Evolutionary conservation across 177 flowering plant species (phyloP), one percentile per base, ranked within the genome.

Genomic region (Vitis hybrid): DNA sequence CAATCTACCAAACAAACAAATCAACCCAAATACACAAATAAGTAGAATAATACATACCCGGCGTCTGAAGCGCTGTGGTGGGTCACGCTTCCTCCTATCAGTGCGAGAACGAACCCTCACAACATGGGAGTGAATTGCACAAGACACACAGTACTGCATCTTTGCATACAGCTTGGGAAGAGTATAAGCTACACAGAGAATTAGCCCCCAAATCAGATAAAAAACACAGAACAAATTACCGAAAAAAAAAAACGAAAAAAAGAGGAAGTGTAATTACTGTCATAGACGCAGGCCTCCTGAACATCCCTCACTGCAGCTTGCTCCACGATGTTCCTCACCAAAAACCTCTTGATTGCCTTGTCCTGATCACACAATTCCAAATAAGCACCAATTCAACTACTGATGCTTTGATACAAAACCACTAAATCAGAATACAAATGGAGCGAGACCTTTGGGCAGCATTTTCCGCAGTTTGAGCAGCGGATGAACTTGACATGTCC

Each of bases 391-490:
- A 32, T 32, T 32, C 40, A 32, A 32, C 6, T 32, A 32, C 40
- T 32, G 40, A 32, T 32, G 40, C 40, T 32, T 32, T 32, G 40
- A 32, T 32, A 55, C 1, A 71, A 59, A 2, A 62, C 9, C 19
- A n/a, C 52, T 21, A 21, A 59, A 13, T 6, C 15, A 57, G 5
- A 46, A 13, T 56, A 30, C 24, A 3, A 30, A n/a, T 51, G 1
- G 5, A 17, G 5, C 7, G 8, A 54, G 51, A 91, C 97, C 97
- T 94, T 94, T 21, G 98, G 97, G 83, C 98, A 94, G 80, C 97
- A 94, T 48, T 92, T 94, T 65, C 97, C 97, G 71, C 97, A 94
- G 82, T 92, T 94, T 74, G 94, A 91, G 86, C 98, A 94, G 68
- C 97, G 93, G 62, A 94, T 90, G 86, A 87, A 88, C 35, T 88